These are phyloP conservation scores for Phaeotremella skinneri DNA, from an alignment of 768 basidiomycete species.

Conservation along the genomic window DNA sequence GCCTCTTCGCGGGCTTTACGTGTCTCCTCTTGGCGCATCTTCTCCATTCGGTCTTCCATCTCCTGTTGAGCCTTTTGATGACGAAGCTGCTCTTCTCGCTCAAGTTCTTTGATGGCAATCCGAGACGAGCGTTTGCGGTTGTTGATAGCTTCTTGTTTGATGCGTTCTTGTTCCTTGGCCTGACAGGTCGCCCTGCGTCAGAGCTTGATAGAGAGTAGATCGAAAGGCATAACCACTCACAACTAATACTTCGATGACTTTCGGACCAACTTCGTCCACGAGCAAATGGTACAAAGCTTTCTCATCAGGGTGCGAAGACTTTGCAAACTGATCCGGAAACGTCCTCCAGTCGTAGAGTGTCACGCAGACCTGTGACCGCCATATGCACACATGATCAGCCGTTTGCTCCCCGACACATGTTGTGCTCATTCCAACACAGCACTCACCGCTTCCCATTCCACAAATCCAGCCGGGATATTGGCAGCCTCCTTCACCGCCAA, in stretches of 20 bases:
- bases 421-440: neutral
- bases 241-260: constrained; percentile 65
- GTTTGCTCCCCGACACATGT: neutral
- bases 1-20: constrained; percentile 30
- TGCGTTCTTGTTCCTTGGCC: constrained; percentile 47
- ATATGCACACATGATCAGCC: constrained; percentile 9
- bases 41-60: constrained; percentile 50
- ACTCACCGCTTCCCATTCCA: constrained; percentile 88
- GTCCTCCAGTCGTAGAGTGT: constrained; percentile 82
- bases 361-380: constrained; percentile 69
- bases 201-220: constrained; percentile 3
- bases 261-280: constrained; percentile 65
- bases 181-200: constrained; percentile 10
- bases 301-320: constrained; percentile 74
- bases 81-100: constrained; percentile 63
- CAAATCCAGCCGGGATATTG: constrained; percentile 32
- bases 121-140: constrained; percentile 90
- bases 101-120: constrained; percentile 74
- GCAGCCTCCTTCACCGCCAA: constrained; percentile 29
- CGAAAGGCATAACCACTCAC: constrained; percentile 62
- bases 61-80: constrained; percentile 56
- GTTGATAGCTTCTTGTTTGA: constrained; percentile 68
- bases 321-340: constrained; percentile 70
- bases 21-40: constrained; percentile 36
- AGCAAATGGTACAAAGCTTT: constrained; percentile 72